Base-by-base conservation (phyloP, 805 yeast species). In the Teunomyces pallodes region DNA sequence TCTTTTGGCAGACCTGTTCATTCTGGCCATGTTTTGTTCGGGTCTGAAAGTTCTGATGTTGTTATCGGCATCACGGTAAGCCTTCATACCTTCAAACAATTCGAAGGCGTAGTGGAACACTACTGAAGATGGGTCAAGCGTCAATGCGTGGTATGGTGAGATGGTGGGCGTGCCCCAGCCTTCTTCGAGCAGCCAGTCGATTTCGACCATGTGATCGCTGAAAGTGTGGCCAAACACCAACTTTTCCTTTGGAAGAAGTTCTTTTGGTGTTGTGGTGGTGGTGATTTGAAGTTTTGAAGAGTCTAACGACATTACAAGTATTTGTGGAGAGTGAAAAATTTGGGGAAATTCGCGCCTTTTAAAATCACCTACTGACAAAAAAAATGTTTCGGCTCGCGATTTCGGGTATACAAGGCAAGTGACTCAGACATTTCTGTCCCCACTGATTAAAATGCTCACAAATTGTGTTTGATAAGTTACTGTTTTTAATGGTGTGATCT, bases 1-100 rank as follows among this genome's bases (percentile, higher is more conserved):
- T 50, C 66, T 54, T 32, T 48, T 55, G 10, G 66, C 66, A 9
- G 58, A 49, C 36, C 54, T 47, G 56, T 61, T 62, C 65, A 62
- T 57, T 46, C 66, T 49, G 47, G 49, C 59, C 63, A 62, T 59
- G 58, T 62, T 62, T 54, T 46, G 55, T 49, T 61, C 57, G 35
- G 63, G 58, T 36, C 66, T 48, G 54, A 62, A 62, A 17, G 59
- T 52, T n/a, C 67, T 54, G 48, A 62, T 51, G 44, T 61, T 51
- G 49, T 56, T 56, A 32, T 48, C 29, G 26, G 45, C 46, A 49
- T 60, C 67, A 27, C 56, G 46, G 64, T 62, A 62, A 1, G 67
- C 66, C 61, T 62, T 62, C 65, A 62, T 51, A 13, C 67, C 67
- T 47, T 62, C 67, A 46, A 62, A 62, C 31, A 62, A 61, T 54